phyloP scores from a whole-genome alignment of 75 land plant species.

The Adiantum capillusveneris region DNA sequence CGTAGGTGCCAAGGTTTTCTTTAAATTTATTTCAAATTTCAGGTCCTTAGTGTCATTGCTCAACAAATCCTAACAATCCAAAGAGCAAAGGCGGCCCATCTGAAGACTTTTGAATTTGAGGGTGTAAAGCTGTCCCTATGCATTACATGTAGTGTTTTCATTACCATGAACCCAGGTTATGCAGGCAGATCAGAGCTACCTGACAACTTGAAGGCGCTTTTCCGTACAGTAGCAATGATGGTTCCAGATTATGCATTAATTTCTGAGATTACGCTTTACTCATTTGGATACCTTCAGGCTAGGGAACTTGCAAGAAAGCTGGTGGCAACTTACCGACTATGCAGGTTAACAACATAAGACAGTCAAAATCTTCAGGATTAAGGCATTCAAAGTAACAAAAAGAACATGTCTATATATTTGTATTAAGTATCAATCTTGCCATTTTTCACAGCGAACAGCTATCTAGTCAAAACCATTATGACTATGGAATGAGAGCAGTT shows the following conservation, averaged over 20 bases:
- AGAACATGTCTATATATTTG: too few relatives aligned
- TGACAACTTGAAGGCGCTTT: constrained; percentile 35
- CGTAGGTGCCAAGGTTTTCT: too few relatives aligned
- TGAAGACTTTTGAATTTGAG: constrained; percentile 30
- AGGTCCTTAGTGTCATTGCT: constrained; percentile 43
- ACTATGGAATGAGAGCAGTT: constrained; percentile 40
- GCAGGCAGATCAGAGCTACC: constrained; percentile 38
- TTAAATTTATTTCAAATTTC: background rate
- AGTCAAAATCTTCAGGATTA: too few relatives aligned
- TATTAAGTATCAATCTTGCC: too few relatives aligned
- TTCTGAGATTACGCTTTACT: constrained; percentile 36
- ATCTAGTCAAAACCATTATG: constrained; percentile 39
- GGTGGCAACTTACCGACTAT: constrained; percentile 33
- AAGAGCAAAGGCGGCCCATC: constrained; percentile 30
- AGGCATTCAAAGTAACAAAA: too few relatives aligned
- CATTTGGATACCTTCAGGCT: constrained; percentile 36
- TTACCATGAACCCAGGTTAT: constrained; percentile 43
- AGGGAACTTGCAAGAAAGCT: constrained; percentile 32
- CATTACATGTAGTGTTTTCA: constrained; percentile 31
- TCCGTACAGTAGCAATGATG: constrained; percentile 43
- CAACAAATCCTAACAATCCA: constrained; percentile 40
- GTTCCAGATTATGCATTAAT: constrained; percentile 46
- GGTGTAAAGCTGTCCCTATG: constrained; percentile 26
- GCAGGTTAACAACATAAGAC: too few relatives aligned
- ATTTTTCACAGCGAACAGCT: constrained; percentile 33